Conservation (phyloP, 2,329 filamentous ascomycete genomes). For the Hypoxylon sp. region DNA sequence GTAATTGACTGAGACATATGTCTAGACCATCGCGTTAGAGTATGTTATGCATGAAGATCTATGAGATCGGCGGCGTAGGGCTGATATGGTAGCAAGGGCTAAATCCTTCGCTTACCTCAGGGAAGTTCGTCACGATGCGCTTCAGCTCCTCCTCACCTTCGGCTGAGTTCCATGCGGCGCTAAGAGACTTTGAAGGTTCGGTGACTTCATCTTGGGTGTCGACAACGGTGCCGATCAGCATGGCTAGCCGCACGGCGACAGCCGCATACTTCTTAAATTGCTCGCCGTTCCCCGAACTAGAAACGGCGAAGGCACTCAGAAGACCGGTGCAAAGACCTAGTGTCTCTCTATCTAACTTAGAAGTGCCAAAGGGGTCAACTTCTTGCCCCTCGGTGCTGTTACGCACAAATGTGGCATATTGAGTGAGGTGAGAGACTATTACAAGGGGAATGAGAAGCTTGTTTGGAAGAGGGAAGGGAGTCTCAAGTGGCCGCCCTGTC, state of each 20-base stretch:
- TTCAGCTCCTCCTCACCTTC: conserved; percentile 40
- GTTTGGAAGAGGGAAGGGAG: conserved; percentile 37
- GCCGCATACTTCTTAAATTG: conserved; percentile 57
- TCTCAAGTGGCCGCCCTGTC: conserved; percentile 35
- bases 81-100: background rate
- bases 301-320: conserved; percentile 57
- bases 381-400: conserved; percentile 22
- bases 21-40: conserved; percentile 16
- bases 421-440: conserved; percentile 55
- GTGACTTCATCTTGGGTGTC: conserved; percentile 54
- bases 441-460: conserved; percentile 57
- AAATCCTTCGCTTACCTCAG: conserved; percentile 29
- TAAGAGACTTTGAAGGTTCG: conserved; percentile 43
- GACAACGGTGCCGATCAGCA: conserved; percentile 57
- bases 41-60: conserved; percentile 1
- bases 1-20: conserved; percentile 52
- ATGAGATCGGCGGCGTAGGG: conserved; percentile 7
- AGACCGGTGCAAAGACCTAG: conserved; percentile 60
- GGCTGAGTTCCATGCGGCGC: conserved; percentile 47
- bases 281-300: conserved; percentile 48
- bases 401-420: conserved; percentile 32
- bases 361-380: conserved; percentile 17
- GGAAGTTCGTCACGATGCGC: conserved; percentile 29
- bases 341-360: conserved; percentile 43
- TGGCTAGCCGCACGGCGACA: conserved; percentile 57